Base-by-base conservation (phyloP, 2,329 filamentous ascomycete genomes). In the Aspergillus sp. region DNA sequence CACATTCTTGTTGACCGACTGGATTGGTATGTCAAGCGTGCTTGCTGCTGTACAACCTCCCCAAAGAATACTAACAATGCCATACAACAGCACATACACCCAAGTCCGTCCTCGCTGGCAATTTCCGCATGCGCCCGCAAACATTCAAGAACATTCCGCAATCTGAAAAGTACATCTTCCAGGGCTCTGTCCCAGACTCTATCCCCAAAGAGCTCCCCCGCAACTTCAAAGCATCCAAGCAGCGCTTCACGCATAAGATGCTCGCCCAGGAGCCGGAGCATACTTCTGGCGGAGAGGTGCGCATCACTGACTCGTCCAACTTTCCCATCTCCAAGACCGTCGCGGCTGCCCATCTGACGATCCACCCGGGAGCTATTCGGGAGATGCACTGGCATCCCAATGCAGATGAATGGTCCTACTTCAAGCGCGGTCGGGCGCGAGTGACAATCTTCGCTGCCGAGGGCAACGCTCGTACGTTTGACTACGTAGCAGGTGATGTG, bases 351-450 rank as follows among this genome's bases (percentile, higher is more conserved):
- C 56, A 58, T 10, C 23, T 58, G n/a, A 58, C 56, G 5, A 58
- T 58, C 48, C 48, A 52, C 19, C 56, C 56, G 1, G 56, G 56
- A 4, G 56, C 56, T 13, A 47, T 58, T 6, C 47, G 56, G 10
- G 56, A 58, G 48, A 61, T 61, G 55, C 59, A 61, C 59, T 61
- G 59, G 59, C 59, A 61, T 30, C 59, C 55, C 25, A 58, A 49
- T 30, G 55, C 55, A 3, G 59, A 61, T 23, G 55, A 61, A 23
- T 61, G 59, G 59, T 58, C 55, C 19, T 61, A 58, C 36, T 61
- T 58, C 17, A 61, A 58, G 12, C 39, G 43, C 2, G 59, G 59
- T 9, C 49, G 50, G 25, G 59, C 55, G 21, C 56, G 56, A 13
- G 56, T 58, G 21, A 58, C 56, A 7, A 36, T 58, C 19, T 58